Conservation (phyloP, 768 basidiomycete genomes). For the Xerocomus brunneocitrinus region DNA sequence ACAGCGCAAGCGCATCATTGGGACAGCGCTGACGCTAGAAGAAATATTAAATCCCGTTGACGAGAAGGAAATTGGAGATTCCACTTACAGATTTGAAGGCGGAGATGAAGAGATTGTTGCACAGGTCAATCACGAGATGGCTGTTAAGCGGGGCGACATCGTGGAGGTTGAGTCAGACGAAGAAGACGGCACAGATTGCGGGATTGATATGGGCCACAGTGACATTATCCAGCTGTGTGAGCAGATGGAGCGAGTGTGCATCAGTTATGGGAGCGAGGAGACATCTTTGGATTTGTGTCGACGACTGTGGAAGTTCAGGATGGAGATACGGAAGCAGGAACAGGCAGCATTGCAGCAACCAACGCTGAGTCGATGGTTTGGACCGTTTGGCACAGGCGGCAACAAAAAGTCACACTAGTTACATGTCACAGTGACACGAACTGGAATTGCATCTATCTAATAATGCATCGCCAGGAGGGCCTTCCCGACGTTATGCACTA, state of each 20-base stretch:
- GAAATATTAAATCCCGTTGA: constrained; percentile 1
- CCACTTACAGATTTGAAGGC: background rate
- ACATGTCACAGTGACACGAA: too few species aligned
- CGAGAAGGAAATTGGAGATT: background rate
- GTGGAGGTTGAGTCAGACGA: background rate
- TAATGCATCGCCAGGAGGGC: too few species aligned
- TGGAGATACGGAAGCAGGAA: too few species aligned
- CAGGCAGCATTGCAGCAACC: too few species aligned
- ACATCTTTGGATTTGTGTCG: too few species aligned
- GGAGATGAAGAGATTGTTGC: constrained; percentile 1
- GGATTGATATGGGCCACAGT: background rate
- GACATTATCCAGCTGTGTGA: background rate
- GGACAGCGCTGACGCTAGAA: background rate
- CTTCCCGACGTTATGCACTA: too few species aligned
- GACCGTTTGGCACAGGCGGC: too few species aligned
- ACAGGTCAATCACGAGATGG: constrained; percentile 1
- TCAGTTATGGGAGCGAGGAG: too few species aligned
- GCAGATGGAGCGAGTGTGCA: background rate
- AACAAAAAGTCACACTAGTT: too few species aligned
- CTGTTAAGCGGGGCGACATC: background rate
- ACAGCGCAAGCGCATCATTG: background rate
- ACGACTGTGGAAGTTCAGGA: too few species aligned
- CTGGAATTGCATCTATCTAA: too few species aligned
- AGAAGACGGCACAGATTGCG: background rate
- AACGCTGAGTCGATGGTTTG: too few species aligned